These are phyloP conservation scores for Paraconiothyrium sp. DNA, from an alignment of 2,329 filamentous ascomycete species.

Conservation along the genomic window DNA sequence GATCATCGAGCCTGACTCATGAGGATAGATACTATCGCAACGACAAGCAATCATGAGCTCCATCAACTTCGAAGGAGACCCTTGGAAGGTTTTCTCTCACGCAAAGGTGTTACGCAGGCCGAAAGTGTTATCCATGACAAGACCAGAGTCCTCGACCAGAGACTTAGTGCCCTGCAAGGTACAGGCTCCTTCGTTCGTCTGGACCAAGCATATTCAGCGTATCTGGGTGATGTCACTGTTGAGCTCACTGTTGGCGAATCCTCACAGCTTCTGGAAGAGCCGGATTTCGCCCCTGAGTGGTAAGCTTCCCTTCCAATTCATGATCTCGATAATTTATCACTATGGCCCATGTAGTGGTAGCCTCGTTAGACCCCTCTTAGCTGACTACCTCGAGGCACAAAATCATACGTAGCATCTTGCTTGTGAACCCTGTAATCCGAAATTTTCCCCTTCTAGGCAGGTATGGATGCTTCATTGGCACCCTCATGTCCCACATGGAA, in stretches of 20 bases:
- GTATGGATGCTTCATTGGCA: neutral
- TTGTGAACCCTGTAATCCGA: neutral
- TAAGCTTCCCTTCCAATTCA: neutral
- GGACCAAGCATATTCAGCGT: neutral
- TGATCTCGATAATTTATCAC: neutral
- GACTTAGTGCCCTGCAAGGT: neutral
- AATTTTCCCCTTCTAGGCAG: neutral
- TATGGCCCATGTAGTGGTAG: neutral
- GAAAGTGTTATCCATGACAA: neutral
- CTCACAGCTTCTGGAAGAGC: neutral
- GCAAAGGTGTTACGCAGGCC: neutral
- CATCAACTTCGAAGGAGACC: neutral
- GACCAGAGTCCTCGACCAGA: neutral
- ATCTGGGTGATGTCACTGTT: neutral
- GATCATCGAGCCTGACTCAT: too few relatives aligned
- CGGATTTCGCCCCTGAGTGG: neutral
- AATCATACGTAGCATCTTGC: neutral
- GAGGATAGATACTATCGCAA: neutral
- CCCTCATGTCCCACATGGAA: neutral
- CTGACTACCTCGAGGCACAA: neutral
- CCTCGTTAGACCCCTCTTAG: neutral
- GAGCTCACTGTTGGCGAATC: neutral
- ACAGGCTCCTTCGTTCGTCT: neutral
- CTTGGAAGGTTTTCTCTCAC: neutral
- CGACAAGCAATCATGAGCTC: neutral